Evolutionary conservation across 2,329 filamentous ascomycete species (phyloP), one percentile per base, ranked within the genome.

Genomic region (Coleophoma eucalyptorum): DNA sequence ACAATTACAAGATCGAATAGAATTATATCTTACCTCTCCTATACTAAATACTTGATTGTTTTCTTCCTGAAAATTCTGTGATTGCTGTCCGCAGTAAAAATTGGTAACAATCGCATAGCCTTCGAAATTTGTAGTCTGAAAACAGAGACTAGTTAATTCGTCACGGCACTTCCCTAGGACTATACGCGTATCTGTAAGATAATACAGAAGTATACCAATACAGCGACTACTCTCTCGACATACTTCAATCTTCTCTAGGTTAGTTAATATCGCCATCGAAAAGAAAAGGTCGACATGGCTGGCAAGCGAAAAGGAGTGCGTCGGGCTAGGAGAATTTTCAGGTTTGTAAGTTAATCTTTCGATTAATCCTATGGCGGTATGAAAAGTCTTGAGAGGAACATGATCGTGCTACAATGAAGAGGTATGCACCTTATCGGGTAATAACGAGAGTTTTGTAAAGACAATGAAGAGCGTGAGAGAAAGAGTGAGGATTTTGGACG

Each of bases 151-250:
- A 34, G 37, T 45, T 15, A 26, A 41, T 18, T 42, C 42, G 33
- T 20, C 40, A 21, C 44, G 16, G 37, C 46, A 55, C 38, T 55
- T 50, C n/a, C 50, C 50, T 26, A 55, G 50, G 37, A 49, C 48
- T 38, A 37, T 26, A 18, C 45, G 20, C 33, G 32, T 26, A 26
- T 31, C 26, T 21, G 50, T 32, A 35, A 46, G 33, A 38, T 56
- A 54, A 35, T 50, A 40, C 50, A 57, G 33, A 21, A 53, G 38
- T 40, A 53, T 45, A 20, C 55, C 52, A 31, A 46, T 55, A 41
- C 52, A 57, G 40, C 52, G 50, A 13, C 26, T 49, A 40, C 26
- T 48, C 20, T 53, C 35, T 34, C 46, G 40, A 48, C 49, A 57
- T 16, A 55, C 5, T 21, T 53, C 16, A 33, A 52, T 41, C 48